Base-by-base conservation (phyloP, 23 red algal genomes). In the Cyanidium caldarium region DNA sequence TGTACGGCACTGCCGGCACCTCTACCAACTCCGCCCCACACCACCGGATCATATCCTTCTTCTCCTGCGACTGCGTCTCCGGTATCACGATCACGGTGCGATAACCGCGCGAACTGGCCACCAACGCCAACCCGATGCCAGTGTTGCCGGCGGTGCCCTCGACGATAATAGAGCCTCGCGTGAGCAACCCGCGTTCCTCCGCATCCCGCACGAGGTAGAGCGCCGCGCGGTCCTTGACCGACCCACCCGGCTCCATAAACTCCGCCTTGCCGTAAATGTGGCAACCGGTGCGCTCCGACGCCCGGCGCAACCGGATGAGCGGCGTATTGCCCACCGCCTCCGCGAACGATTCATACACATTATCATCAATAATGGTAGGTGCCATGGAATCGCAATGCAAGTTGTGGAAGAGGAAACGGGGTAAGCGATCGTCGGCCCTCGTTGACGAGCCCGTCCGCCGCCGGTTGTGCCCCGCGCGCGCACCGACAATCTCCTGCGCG, bases 111-210 rank as follows among this genome's bases (percentile, higher is more conserved):
- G 78, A 67, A 20, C 43, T 15, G 1, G 78, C 86, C 23, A 91
- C 51, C 14, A 83, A 40, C 17, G 86, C 79, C 0, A 91, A 72
- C 19, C 78, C 80, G 44, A 91, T 91, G 46, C 86, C 86, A 28
- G 86, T 91, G 79, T 91, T 91, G 0, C 86, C 86, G 0, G 86
- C 77, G 12, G 86, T 91, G 72, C 77, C 29, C 69, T 91, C 86
- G 0, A 89, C 85, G 33, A 91, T 82, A 21, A 75, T 68, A 39
- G 69, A 35, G 29, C 86, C 86, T 0, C 69, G 79, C 23, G 70
- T 91, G 40, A 91, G 61, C 23, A 82, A 46, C 1, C 86, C 80
- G 16, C 21, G 3, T 15, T 61, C n/a, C 73, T 91, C 86, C 37
- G 86, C 86, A 61, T 82, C 66, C 3, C 36, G 34, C 40, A 91